Percentiles rank a stretch among this genome's conserved stretches.
phyloP scores from a whole-genome alignment of 495 filamentous ascomycete species.

The Xylaria curta region DNA sequence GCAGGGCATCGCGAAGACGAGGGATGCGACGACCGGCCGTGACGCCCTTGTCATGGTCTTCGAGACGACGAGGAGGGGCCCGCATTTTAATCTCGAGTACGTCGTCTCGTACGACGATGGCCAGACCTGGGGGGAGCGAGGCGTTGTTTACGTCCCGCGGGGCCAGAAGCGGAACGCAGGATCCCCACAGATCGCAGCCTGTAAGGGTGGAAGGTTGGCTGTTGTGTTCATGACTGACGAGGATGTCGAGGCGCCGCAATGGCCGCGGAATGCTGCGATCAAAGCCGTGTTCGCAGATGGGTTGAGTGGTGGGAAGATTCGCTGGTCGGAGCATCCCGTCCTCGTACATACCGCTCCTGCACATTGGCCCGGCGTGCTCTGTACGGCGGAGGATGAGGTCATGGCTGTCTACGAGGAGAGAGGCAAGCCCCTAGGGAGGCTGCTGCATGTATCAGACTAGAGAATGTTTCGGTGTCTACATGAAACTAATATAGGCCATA shows the following conservation, averaged over 20 bases:
- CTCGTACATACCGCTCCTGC: slow-evolving; percentile 34
- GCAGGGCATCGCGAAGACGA: slow-evolving; percentile 58
- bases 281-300: slow-evolving; percentile 39
- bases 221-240: slow-evolving; percentile 70
- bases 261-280: slow-evolving; percentile 40
- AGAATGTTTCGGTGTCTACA: background rate
- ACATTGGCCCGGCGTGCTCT: slow-evolving; percentile 36
- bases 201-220: slow-evolving; percentile 56
- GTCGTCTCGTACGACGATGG: slow-evolving; percentile 65
- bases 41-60: slow-evolving; percentile 62
- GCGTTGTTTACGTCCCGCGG: slow-evolving; percentile 57
- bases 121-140: slow-evolving; percentile 57
- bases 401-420: slow-evolving; percentile 38
- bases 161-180: slow-evolving; percentile 54
- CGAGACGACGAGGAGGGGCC: slow-evolving; percentile 58
- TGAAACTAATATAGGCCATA: background rate
- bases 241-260: slow-evolving; percentile 41
- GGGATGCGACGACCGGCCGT: slow-evolving; percentile 32
- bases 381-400: slow-evolving; percentile 32
- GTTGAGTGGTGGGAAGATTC: slow-evolving; percentile 28
- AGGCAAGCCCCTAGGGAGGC: slow-evolving; percentile 35
- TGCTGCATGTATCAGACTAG: slow-evolving; percentile 18
- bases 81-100: slow-evolving; percentile 60
- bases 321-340: slow-evolving; percentile 29
- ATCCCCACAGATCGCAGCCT: slow-evolving; percentile 64